These are phyloP conservation scores for Fusarium sp. DNA, from an alignment of 2,329 filamentous ascomycete genomes.

Conservation along the genomic window DNA sequence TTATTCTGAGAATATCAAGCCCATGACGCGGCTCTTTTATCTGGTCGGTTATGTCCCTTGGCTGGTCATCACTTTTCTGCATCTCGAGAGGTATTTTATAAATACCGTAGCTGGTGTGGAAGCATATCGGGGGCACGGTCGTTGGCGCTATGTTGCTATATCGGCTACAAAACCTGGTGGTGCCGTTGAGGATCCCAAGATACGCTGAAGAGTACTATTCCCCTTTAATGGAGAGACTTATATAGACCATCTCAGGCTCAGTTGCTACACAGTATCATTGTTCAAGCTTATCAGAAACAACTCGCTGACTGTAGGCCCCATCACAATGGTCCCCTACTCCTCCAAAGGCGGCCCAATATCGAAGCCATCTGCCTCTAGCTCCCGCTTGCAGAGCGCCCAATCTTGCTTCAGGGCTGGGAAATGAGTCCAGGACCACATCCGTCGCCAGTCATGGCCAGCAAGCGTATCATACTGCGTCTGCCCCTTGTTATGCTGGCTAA, in stretches of 20 bases:
- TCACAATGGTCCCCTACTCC: no score
- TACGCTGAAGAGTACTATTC: background rate
- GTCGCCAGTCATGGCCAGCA: background rate
- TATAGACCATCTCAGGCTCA: no score
- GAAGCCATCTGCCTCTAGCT: background rate
- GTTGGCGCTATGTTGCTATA: slow-evolving; percentile 19
- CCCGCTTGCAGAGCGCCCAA: background rate
- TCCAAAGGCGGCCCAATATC: background rate
- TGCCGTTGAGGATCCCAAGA: slow-evolving; percentile 2
- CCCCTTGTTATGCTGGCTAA: background rate
- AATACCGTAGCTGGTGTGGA: slow-evolving; percentile 24
- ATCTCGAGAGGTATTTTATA: slow-evolving; percentile 22
- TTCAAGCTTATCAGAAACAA: no score
- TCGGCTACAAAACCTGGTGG: slow-evolving; percentile 18
- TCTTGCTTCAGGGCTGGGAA: background rate
- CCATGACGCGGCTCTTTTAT: slow-evolving; percentile 61
- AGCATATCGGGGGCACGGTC: slow-evolving; percentile 10
- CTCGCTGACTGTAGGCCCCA: no score
- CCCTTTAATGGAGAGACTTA: no score
- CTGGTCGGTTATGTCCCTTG: slow-evolving; percentile 47
- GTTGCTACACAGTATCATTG: no score
- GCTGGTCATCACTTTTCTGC: slow-evolving; percentile 9
- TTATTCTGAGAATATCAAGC: slow-evolving; percentile 58
- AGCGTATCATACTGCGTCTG: background rate
- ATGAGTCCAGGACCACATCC: background rate